Percentiles rank a stretch among this genome's conserved stretches.
phyloP scores from a whole-genome alignment of 2,329 filamentous ascomycete genomes.

The Neopestalotiopsis sp. region DNA sequence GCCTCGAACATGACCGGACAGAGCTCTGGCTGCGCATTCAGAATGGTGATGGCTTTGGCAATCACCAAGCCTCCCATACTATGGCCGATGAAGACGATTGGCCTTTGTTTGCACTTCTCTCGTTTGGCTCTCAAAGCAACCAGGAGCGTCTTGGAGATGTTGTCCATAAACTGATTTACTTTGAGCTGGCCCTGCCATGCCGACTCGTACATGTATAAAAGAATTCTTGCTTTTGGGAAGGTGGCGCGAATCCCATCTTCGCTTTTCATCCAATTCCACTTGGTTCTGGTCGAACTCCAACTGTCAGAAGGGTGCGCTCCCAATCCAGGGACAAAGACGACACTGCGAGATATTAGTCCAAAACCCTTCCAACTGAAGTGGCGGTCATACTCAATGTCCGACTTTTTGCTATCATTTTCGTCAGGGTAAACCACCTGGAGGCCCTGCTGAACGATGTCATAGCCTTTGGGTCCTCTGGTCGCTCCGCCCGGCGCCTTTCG shows the following conservation, averaged over 20 bases:
- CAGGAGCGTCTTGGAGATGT: slow-evolving; percentile 44
- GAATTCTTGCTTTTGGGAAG: slow-evolving; percentile 45
- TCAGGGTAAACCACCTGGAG: slow-evolving; percentile 44
- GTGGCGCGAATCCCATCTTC: slow-evolving; percentile 43
- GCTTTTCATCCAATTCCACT: slow-evolving; percentile 47
- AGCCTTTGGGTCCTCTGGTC: slow-evolving; percentile 37
- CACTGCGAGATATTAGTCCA: slow-evolving; percentile 22
- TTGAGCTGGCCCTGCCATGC: slow-evolving; percentile 46
- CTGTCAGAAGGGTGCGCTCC: slow-evolving; percentile 46
- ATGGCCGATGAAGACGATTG: slow-evolving; percentile 49
- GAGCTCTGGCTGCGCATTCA: slow-evolving; percentile 40
- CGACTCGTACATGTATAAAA: slow-evolving; percentile 49
- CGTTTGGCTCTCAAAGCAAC: slow-evolving; percentile 33
- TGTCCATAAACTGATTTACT: slow-evolving; percentile 47
- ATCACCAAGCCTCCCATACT: slow-evolving; percentile 51
- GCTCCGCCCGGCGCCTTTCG: slow-evolving; percentile 30
- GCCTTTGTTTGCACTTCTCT: slow-evolving; percentile 37
- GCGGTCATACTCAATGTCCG: neutral
- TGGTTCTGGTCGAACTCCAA: slow-evolving; percentile 42
- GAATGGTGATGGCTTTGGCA: slow-evolving; percentile 44
- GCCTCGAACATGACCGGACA: slow-evolving; percentile 47
- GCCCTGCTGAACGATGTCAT: slow-evolving; percentile 44
- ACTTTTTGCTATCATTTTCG: neutral
- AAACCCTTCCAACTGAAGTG: slow-evolving; percentile 30
- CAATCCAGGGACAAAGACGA: slow-evolving; percentile 48